Evolutionary conservation across 2,329 filamentous ascomycete species (phyloP).

Genomic region (Aphanoascus verrucosus): DNA sequence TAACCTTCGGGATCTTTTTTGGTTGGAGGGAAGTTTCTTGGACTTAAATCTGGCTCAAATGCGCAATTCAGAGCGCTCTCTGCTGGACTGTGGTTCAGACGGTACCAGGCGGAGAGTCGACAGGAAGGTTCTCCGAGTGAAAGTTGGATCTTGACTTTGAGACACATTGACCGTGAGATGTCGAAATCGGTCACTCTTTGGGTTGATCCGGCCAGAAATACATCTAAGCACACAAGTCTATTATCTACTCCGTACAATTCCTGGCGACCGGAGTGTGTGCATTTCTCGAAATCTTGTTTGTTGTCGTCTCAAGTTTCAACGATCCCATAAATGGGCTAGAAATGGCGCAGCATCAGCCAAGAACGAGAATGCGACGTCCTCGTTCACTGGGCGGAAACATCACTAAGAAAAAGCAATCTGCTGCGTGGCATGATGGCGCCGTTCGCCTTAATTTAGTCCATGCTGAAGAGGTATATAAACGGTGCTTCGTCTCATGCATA

Average conservation of each 20-base stretch:
- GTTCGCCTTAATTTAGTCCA: background rate
- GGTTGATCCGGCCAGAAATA: no score
- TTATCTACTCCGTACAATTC: no score
- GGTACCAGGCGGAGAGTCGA: constrained; percentile 4
- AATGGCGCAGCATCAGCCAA: constrained; percentile 4
- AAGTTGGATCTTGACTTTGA: background rate
- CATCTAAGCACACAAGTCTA: no score
- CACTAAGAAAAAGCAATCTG: background rate
- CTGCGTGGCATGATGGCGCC: background rate
- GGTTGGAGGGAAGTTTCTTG: constrained; percentile 1
- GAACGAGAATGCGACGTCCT: background rate
- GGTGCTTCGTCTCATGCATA: no score
- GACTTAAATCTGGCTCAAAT: background rate
- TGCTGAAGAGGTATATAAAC: no score
- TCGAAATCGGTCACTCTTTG: background rate
- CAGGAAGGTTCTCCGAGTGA: constrained; percentile 3
- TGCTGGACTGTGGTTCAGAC: constrained; percentile 3
- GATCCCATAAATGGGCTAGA: background rate
- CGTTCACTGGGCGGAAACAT: background rate
- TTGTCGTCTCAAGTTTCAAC: no score
- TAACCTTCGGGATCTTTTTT: constrained; percentile 6
- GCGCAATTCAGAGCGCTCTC: background rate
- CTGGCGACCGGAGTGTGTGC: no score
- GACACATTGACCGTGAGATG: background rate
- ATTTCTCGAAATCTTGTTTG: no score